Evolutionary conservation across 2,329 filamentous ascomycete genomes (phyloP), one percentile per base, ranked within the genome.

Genomic region (Trichoderma asperellum): DNA sequence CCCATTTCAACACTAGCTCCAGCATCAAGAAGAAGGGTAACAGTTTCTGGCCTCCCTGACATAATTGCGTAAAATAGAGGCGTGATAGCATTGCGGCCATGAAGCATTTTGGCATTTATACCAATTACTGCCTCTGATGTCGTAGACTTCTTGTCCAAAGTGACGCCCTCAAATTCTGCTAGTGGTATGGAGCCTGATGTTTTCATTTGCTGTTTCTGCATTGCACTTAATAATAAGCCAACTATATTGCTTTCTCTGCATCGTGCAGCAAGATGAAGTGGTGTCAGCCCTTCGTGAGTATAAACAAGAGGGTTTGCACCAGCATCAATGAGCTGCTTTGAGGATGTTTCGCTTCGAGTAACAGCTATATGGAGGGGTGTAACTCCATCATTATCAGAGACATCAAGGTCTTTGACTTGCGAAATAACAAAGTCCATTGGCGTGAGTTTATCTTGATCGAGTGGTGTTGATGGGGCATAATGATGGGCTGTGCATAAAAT

Each of bases 221-320:
- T 21, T 10, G 37, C 68, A 5, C 68, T 70, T 0, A 78, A 60
- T 0, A 79, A 47, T 5, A 79, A 8, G 1, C 77, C 78, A 2
- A 81, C 66, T 10, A 77, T 75, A 62, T 81, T 81, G 59, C 63
- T 70, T 58, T 79, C 71, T 18, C 77, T 69, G 10, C 71, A 68
- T 32, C 76, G 75, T 11, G 79, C 76, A 1, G 81, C 81, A 37
- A 83, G 69, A 60, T 83, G 82, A 5, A 84, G 73, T 11, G 77
- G 71, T 1, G 75, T 82, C 53, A 78, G 72, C 0, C 78, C 78
- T 16, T 80, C 76, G 7, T 75, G n/a, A 0, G 79, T 82, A 1
- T 63, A 34, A 12, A 73, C 72, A 5, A 58, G 69, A 5, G 77
- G 71, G 72, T 83, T 73, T 1, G 80, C 80, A 5, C 81, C 79